Conservation (phyloP, 2,329 filamentous ascomycete species). For the Xenoacremonium recifei region DNA sequence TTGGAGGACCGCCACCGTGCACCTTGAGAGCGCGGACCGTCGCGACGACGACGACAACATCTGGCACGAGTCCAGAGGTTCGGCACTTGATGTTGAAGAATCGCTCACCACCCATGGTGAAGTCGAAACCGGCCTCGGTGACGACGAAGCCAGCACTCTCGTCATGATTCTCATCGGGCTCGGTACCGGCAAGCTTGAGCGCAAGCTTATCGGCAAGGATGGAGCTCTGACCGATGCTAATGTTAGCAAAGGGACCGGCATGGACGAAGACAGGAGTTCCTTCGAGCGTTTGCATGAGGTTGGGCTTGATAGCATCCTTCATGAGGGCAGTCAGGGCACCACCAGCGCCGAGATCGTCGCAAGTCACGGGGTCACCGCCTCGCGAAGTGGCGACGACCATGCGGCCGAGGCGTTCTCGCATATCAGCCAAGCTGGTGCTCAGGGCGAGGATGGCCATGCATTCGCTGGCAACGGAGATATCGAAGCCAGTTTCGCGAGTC, state of each 20-base stretch:
- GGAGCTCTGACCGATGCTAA: conserved; percentile 94
- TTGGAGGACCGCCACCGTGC: conserved; percentile 93
- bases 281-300: conserved; percentile 97
- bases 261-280: conserved; percentile 98
- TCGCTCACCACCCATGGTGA: conserved; percentile 98
- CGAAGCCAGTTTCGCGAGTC: conserved; percentile 86
- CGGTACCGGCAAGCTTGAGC: conserved; percentile 91
- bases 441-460: conserved; percentile 98
- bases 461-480: conserved; percentile 96
- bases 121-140: conserved; percentile 97
- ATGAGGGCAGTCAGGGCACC: conserved; percentile 92
- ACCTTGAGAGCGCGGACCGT: conserved; percentile 96
- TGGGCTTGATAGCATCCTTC: conserved; percentile 98
- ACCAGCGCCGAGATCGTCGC: conserved; percentile 90
- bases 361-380: conserved; percentile 86
- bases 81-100: conserved; percentile 99
- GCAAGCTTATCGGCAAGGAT: conserved; percentile 94
- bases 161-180: conserved; percentile 81
- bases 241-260: conserved; percentile 96
- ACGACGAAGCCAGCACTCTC: conserved; percentile 89
- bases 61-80: conserved; percentile 85
- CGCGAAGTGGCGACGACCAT: conserved; percentile 94
- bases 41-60: conserved; percentile 91
- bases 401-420: conserved; percentile 88
- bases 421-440: conserved; percentile 81